A percentile compares a stretch with the other conserved stretches of the same genome.
phyloP scores from a whole-genome alignment of 192 early-diverging fungal species.

The Paraglomus occultum region DNA sequence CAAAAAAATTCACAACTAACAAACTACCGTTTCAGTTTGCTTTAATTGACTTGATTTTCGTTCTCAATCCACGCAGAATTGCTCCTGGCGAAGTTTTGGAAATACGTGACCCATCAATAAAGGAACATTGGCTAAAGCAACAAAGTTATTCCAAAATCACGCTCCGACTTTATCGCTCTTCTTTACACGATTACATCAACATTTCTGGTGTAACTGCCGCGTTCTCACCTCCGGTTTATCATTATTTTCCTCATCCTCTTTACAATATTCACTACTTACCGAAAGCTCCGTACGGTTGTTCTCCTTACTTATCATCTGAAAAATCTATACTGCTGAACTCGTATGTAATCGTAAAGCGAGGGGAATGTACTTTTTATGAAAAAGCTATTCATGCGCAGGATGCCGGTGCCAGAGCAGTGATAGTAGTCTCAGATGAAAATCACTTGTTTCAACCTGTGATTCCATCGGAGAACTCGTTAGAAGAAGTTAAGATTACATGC shows the following conservation, averaged over 20 bases:
- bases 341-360: constrained; percentile 43
- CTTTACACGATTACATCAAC: background rate
- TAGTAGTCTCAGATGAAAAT: constrained; percentile 41
- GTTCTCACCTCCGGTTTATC: background rate
- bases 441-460: constrained; percentile 27
- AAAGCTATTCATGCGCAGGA: constrained; percentile 45
- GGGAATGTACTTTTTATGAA: constrained; percentile 43
- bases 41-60: background rate
- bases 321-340: constrained; percentile 28
- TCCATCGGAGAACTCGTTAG: background rate
- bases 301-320: constrained; percentile 32
- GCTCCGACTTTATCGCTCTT: background rate
- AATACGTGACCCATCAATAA: constrained; percentile 25
- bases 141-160: constrained; percentile 11
- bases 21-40: background rate
- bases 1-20: background rate
- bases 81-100: constrained; percentile 31
- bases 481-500: constrained; percentile 10
- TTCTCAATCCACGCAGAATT: constrained; percentile 24
- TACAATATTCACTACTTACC: constrained; percentile 20
- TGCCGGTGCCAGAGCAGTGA: constrained; percentile 41
- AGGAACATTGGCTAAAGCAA: constrained; percentile 26
- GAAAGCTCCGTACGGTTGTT: constrained; percentile 36
- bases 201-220: constrained; percentile 2
- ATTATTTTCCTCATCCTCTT: background rate